Percentiles rank a stretch among this genome's conserved stretches.
Conservation (phyloP, 2,329 filamentous ascomycete species). For the Fusarium concolor region DNA sequence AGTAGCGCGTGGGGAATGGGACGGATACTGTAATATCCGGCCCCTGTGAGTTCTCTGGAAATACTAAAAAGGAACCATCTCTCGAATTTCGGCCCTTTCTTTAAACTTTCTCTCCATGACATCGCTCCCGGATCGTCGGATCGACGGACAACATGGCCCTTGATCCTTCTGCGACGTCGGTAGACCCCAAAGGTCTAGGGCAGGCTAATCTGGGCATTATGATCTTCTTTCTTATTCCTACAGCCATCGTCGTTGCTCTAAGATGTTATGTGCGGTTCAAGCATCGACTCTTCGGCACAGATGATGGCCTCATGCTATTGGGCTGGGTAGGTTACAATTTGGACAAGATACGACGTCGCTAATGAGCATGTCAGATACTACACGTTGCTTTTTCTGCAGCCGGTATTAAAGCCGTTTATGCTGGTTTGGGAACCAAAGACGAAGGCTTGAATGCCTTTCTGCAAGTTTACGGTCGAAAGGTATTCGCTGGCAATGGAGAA, state of each 20-base stretch:
- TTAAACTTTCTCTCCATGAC: not conserved
- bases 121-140: not conserved
- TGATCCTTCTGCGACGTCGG: constrained; percentile 4
- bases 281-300: constrained; percentile 20
- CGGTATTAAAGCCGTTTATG: not conserved
- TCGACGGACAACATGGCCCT: constrained; percentile 9
- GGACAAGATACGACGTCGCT: not conserved
- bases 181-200: constrained; percentile 19
- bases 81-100: not conserved
- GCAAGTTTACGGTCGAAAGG: constrained; percentile 20
- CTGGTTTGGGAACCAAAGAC: constrained; percentile 22
- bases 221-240: constrained; percentile 10
- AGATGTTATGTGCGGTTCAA: constrained; percentile 8
- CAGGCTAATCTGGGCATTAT: constrained; percentile 5
- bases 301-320: constrained; percentile 31
- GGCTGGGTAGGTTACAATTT: constrained; percentile 22
- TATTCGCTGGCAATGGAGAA: not conserved
- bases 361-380: constrained; percentile 6
- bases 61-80: not conserved
- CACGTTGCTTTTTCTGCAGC: constrained; percentile 9
- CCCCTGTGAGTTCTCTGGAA: not conserved
- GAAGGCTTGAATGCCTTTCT: constrained; percentile 6
- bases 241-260: constrained; percentile 1
- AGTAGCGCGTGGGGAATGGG: not conserved
- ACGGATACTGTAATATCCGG: not conserved